These are phyloP conservation scores for Iodosphaeria phyllophila DNA, from an alignment of 2,329 filamentous ascomycete genomes.

Conservation along the genomic window DNA sequence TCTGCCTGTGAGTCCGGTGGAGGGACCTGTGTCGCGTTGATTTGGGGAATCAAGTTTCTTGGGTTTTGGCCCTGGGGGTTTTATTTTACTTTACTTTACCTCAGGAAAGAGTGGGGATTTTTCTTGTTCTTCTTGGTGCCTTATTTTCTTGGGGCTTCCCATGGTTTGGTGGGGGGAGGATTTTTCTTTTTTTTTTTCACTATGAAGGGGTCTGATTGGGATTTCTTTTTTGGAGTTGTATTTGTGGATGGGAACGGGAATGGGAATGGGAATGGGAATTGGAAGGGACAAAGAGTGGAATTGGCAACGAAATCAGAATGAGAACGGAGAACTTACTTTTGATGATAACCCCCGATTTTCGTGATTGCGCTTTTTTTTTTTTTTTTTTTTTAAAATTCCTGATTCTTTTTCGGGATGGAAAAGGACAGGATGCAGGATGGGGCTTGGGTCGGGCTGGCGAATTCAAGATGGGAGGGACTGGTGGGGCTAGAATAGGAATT, in stretches of 20 bases:
- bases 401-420: too few species aligned
- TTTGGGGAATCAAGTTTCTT: background rate
- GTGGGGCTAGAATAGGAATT: too few species aligned
- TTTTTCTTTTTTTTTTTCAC: background rate
- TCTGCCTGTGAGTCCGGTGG: conserved; percentile 37
- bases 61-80: background rate
- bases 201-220: background rate
- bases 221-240: background rate
- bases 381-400: conserved; percentile 1
- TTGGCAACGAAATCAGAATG: background rate
- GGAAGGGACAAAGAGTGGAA: background rate
- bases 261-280: background rate
- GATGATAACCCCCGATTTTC: background rate
- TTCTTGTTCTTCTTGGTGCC: background rate
- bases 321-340: background rate
- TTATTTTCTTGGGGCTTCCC: background rate
- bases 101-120: background rate
- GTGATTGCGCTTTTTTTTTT: background rate
- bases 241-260: too few species aligned
- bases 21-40: conserved; percentile 18
- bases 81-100: background rate
- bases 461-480: too few species aligned
- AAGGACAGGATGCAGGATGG: too few species aligned
- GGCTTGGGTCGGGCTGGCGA: too few species aligned
- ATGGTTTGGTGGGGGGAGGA: background rate